A percentile compares a stretch with the other conserved stretches of the same genome.
These are phyloP conservation scores for Beauveria sp. DNA, from an alignment of 2,329 filamentous ascomycete genomes.

Conservation along the genomic window DNA sequence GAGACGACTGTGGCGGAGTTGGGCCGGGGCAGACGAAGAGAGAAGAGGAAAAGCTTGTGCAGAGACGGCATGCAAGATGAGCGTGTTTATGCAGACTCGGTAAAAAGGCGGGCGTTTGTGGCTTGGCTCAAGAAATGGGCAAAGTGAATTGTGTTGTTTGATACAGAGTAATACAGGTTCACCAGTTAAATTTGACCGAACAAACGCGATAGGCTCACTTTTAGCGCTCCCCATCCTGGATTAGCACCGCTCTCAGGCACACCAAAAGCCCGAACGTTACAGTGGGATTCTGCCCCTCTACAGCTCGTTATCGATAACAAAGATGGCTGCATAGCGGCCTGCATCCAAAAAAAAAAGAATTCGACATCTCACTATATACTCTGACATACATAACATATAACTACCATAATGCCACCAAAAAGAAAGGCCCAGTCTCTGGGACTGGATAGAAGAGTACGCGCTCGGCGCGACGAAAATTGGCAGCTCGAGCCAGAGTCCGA, in stretches of 20 bases:
- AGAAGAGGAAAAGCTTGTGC: background rate
- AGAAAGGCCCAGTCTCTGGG: slow-evolving; percentile 32
- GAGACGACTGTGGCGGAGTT: background rate
- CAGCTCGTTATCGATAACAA: slow-evolving; percentile 5
- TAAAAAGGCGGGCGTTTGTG: background rate
- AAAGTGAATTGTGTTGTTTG: background rate
- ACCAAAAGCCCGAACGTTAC: background rate
- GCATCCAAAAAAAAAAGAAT: background rate
- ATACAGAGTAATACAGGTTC: too few species aligned
- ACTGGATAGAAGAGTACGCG: slow-evolving; percentile 36
- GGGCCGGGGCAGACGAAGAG: background rate
- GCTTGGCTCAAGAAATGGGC: background rate
- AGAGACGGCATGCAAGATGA: background rate
- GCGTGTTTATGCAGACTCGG: background rate
- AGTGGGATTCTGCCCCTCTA: background rate
- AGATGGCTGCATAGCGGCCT: background rate
- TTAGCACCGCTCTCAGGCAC: too few species aligned
- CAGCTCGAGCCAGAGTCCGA: slow-evolving; percentile 27
- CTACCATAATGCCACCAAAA: slow-evolving; percentile 26
- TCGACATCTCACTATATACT: background rate
- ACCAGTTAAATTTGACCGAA: too few species aligned
- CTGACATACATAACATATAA: background rate
- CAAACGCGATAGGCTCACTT: too few species aligned
- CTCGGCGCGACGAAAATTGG: slow-evolving; percentile 36
- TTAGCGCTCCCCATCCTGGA: too few species aligned